Base-by-base conservation (phyloP, 2,329 filamentous ascomycete genomes). In the Nothophaeocryptopus gaeumannii region DNA sequence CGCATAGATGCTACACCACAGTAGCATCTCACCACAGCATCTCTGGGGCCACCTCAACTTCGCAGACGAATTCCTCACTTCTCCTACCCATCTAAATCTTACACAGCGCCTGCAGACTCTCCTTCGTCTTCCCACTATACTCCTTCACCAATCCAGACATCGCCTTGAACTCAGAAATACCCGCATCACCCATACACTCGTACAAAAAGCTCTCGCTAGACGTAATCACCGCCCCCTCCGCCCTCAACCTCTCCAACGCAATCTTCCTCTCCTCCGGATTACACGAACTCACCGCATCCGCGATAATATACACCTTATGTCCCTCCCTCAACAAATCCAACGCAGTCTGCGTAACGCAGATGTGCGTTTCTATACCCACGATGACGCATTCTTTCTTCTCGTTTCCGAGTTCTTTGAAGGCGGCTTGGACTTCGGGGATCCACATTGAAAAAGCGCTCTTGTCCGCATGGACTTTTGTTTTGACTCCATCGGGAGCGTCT, bases 401-500 rank as follows among this genome's bases (percentile, higher is more conserved):
- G n/a, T 56, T 47, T 5, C 72, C 66, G 33, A 75, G 64, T 41
- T 69, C 58, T n/a, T 42, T n/a, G 47, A 77, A 69, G 10, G 67
- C 70, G 4, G 71, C 60, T 20, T 77, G 72, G 37, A 96, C 74
- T 34, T 84, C 77, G 0, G 89, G 86, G 2, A 86, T 82, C 67
- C 83, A 79, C 91, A 97, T 97, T 66, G 84, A 89, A 76, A 97
- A 97, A 43, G 81, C 78, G 5, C 89, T 92, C 74, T 97, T 97
- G 77, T 97, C 92, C 60, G 81, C 74, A 63, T 88, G 77, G 30
- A 77, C 75, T 39, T 77, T 65, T 1, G 81, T 79, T 34, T 72
- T 64, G 50, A 76, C 63, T 46, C 85, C 76, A 39, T 78, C 71
- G 5, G 74, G 64, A 52, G 63, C 63, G 57, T 79, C 74, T 2